Base-by-base conservation (phyloP, 2,329 filamentous ascomycete species). In the Trichoderma polysporum region DNA sequence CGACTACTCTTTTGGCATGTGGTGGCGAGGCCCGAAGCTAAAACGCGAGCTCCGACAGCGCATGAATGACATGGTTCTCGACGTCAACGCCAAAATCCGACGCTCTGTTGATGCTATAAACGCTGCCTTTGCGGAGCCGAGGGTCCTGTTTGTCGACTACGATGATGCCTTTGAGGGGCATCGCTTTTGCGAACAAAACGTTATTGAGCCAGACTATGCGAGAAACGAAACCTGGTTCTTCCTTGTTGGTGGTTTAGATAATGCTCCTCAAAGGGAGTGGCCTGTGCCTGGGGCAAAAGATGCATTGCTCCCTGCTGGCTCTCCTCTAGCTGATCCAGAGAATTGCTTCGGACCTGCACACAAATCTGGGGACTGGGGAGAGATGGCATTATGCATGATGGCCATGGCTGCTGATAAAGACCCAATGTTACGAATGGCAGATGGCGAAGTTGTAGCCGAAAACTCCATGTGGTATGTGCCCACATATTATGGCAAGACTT, bases 171-270 rank as follows among this genome's bases (percentile, higher is more conserved):
- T 83, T 66, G 78, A 80, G 1, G 81, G 81, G 4, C 81, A 84
- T 69, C 79, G 82, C 6, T 84, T 81, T 67, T 81, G 79, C 68
- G 79, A 81, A 69, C 74, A 71, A 17, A 72, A 71, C 52, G 76
- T 80, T 4, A 73, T 70, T 13, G 82, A 84, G 70, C 82, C 82
- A 6, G 81, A 81, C 58, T 82, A 82, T 64, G 69, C 71, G 4
- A 76, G 80, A 33, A 75, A 74, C 22, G 80, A 81, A 25, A 83
- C 80, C 0, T 84, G 80, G 80, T 84, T 84, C 69, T 84, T 83
- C 69, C 77, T 82, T 29, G 80, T 83, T 3, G 81, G 81, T 4
- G 82, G 80, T 2, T 68, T 70, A 3, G 82, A 84, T 61, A 82
- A 82, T 60, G 74, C 69, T 33, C 63, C 33, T 10, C 19, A 22